phyloP scores from a whole-genome alignment of 2,329 filamentous ascomycete genomes.

The Aspergillus amoenus region DNA sequence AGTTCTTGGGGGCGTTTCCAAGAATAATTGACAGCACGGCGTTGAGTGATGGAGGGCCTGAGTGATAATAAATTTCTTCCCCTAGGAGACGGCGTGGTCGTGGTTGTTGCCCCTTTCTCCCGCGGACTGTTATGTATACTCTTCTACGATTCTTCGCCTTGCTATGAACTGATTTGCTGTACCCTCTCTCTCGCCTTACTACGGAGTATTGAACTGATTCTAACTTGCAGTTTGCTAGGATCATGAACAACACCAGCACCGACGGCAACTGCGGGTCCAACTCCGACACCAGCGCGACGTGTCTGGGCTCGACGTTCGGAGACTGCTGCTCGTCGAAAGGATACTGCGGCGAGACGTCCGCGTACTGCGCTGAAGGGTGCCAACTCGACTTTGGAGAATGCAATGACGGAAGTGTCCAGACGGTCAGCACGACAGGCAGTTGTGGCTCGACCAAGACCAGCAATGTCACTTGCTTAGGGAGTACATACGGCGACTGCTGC shows the following conservation, averaged over 20 bases:
- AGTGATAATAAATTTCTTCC: too few relatives aligned
- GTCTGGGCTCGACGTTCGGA: constrained; percentile 6
- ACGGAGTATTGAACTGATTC: too few relatives aligned
- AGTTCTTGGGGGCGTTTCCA: too few relatives aligned
- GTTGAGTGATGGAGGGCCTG: too few relatives aligned
- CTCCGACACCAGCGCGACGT: constrained; percentile 6
- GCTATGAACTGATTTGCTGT: too few relatives aligned
- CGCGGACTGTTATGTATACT: too few relatives aligned
- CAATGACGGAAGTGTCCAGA: neutral
- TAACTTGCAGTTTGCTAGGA: too few relatives aligned
- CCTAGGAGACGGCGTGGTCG: too few relatives aligned
- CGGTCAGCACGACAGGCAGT: constrained; percentile 2
- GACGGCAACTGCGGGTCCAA: constrained; percentile 12
- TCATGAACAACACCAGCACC: neutral
- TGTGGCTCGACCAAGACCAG: constrained; percentile 5
- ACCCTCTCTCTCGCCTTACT: too few relatives aligned
- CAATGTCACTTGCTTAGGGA: constrained; percentile 10
- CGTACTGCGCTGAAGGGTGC: constrained; percentile 10
- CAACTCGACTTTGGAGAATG: constrained; percentile 1
- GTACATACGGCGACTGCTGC: constrained; percentile 8
- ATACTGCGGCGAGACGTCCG: constrained; percentile 3
- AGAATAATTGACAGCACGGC: too few relatives aligned
- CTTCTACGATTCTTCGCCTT: too few relatives aligned
- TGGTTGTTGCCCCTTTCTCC: too few relatives aligned
- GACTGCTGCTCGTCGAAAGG: constrained; percentile 13